Base-by-base conservation (phyloP, 2,329 filamentous ascomycete genomes). In the Emmonsia crescens region DNA sequence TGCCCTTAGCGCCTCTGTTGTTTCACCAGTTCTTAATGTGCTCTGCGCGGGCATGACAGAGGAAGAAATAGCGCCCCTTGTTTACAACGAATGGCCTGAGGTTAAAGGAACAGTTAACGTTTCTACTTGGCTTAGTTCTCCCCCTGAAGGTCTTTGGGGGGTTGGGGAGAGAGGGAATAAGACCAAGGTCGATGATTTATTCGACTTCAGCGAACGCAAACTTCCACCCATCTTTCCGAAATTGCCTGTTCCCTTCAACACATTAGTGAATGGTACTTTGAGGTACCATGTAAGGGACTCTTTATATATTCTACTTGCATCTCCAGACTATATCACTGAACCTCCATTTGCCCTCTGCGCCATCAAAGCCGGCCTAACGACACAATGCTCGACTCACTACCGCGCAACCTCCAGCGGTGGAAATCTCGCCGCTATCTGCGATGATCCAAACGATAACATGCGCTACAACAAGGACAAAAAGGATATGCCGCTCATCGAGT, bases 1-100 rank as follows among this genome's bases (percentile, higher is more conserved):
- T 71, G 78, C 77, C 2, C 76, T 93, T 2, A 75, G 78, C 16
- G 89, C 89, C 0, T 85, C 87, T 0, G 86, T 91, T 0, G 83
- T 87, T 0, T 88, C 85, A 0, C 89, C 89, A 0, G 79, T 82
- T 0, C 74, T 92, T 52, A 90, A 92, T 64, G 86, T 89, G 0
- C 73, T 91, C 38, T 94, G 89, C 66, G 86, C 82, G 1, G 88
- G 88, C 49, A 78, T 91, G 77, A 79, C 79, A 0, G 62, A 71
- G 24, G 67, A 77, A 0, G 87, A 90, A 60, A 72, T 93, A 1
- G 72, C 69, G 0, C 88, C 88, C 0, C 73, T 92, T 1, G 76
- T 92, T 0, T 91, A 87, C 63, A 79, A 78, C 0, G 65, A 73
- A 1, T 91, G 86, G 86, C 81, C 83, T 0, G 44, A 67, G 6